A percentile compares a stretch with the other conserved stretches of the same genome.
Conservation (phyloP, 192 early-diverging fungal genomes). For the Phycomyces blakesleeanus region DNA sequence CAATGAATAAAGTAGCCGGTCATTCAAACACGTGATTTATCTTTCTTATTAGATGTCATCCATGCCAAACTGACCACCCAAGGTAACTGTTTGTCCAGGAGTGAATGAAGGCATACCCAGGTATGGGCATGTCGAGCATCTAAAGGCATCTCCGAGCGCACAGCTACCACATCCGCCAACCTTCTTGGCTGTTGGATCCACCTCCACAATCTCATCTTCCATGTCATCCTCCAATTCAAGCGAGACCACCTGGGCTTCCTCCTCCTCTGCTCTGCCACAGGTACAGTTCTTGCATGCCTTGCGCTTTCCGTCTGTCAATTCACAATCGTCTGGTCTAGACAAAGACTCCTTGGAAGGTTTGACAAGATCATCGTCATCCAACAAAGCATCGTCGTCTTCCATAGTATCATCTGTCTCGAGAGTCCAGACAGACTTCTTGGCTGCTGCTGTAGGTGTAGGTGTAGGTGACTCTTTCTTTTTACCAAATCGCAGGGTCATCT, state of each 20-base stretch:
- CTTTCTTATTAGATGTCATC: slow-evolving; percentile 37
- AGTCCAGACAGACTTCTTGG: slow-evolving; percentile 36
- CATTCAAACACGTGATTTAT: background rate
- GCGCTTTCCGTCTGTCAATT: slow-evolving; percentile 62
- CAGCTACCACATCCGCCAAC: slow-evolving; percentile 65
- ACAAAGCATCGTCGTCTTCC: slow-evolving; percentile 81
- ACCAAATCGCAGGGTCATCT: slow-evolving; percentile 74
- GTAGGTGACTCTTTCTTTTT: slow-evolving; percentile 57
- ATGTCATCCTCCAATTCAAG: slow-evolving; percentile 29
- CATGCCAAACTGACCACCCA: slow-evolving; percentile 61
- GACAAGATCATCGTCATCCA: slow-evolving; percentile 79
- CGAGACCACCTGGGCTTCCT: slow-evolving; percentile 48
- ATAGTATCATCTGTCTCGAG: slow-evolving; percentile 81
- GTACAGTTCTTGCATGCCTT: slow-evolving; percentile 98
- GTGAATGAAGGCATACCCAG: slow-evolving; percentile 96
- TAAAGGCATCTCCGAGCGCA: slow-evolving; percentile 95
- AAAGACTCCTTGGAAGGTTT: slow-evolving; percentile 63
- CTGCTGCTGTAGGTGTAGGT: slow-evolving; percentile 12
- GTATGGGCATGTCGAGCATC: slow-evolving; percentile 94
- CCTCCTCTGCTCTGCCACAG: slow-evolving; percentile 86
- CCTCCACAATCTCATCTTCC: slow-evolving; percentile 31
- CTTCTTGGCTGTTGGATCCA: slow-evolving; percentile 48
- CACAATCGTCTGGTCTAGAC: slow-evolving; percentile 64
- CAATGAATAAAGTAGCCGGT: too few species aligned
- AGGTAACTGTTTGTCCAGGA: slow-evolving; percentile 87